Evolutionary conservation across 805 yeast species (phyloP), one percentile per base, ranked within the genome.

Genomic region (Lipomyces spencermartinsiae): DNA sequence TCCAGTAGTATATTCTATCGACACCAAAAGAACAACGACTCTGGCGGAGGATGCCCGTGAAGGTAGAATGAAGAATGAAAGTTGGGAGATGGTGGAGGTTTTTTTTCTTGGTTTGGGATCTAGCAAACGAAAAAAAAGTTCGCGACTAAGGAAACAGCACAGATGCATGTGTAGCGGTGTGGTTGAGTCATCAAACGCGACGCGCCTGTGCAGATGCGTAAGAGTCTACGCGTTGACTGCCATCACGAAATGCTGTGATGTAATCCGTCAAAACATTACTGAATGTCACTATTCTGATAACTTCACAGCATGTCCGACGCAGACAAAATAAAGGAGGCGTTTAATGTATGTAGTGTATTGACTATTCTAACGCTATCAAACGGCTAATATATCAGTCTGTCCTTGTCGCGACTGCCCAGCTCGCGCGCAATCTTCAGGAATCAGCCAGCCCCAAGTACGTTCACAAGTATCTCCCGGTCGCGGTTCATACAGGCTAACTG

Each of bases 401-500:
- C 31, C 60, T 68, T n/a, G 62, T 68, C 25, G 34, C 69, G 2
- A 58, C 66, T 1, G 71, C 71, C 4, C 58, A 68, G 34, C 62
- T 66, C 39, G 10, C 63, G 7, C 66, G 60, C 22, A 34, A 46
- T 49, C 51, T 65, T 34, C 35, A 61, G 9, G 25, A 61, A 4
- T 33, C 62, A 9, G 65, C 69, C n/a, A 68, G 63, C 35, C 67
- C 69, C 10, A 51, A 46, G 71, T 66, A 57, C 22, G 68, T 46
- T n/a, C 8, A 6, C 49, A 31, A 4, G 1, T 14, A 33, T 12
- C 43, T 16, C n/a, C 34, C 39, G 57, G 35, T n/a, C 22, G 22
- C 12, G 14, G 39, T n/a, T 16, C 34, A 8, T 6, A 35, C 25
- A 2, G 10, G 31, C 34, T 16, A 51, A 10, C 31, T 49, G 12